phyloP scores from a whole-genome alignment of 805 yeast genomes.

The Tetrapisispora arboricola region DNA sequence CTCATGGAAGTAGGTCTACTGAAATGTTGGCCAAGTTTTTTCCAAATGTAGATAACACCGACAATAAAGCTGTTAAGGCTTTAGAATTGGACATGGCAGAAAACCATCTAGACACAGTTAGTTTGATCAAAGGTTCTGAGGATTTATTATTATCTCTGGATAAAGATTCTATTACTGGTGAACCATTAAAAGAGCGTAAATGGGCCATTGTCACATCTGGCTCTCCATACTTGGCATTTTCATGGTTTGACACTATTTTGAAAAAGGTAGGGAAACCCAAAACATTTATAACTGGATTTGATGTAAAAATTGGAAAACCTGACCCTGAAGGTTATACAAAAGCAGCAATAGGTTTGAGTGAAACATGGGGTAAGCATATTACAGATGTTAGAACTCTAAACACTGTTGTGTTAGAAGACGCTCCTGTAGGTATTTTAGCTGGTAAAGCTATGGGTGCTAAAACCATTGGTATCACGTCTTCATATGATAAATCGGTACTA shows the following conservation, averaged over 20 bases:
- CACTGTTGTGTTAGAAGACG: conserved; percentile 70
- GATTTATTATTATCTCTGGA: conserved; percentile 43
- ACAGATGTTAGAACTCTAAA: conserved; percentile 13
- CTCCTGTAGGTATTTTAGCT: conserved; percentile 70
- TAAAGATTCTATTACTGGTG: conserved; percentile 14
- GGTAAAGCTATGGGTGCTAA: conserved; percentile 68
- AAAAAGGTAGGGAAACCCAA: conserved; percentile 50
- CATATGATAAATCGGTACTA: conserved; percentile 53
- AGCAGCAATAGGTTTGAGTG: conserved; percentile 47
- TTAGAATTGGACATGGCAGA: conserved; percentile 55
- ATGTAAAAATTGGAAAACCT: conserved; percentile 64
- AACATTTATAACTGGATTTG: conserved; percentile 64
- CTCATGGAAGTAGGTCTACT: conserved; percentile 66
- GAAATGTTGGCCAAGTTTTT: conserved; percentile 57
- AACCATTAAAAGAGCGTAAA: conserved; percentile 30
- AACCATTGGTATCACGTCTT: conserved; percentile 65
- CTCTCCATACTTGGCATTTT: conserved; percentile 54
- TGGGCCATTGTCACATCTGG: conserved; percentile 83
- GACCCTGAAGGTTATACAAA: conserved; percentile 63
- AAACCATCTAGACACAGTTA: conserved; percentile 53
- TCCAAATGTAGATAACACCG: conserved; percentile 52
- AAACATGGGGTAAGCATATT: conserved; percentile 16
- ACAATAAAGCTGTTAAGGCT: conserved; percentile 38
- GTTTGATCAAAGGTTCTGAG: conserved; percentile 58
- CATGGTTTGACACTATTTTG: conserved; percentile 50